A percentile compares a stretch with the other conserved stretches of the same genome.
Conservation (phyloP, 2,329 filamentous ascomycete genomes). For the Dryadomyces sulphureus region DNA sequence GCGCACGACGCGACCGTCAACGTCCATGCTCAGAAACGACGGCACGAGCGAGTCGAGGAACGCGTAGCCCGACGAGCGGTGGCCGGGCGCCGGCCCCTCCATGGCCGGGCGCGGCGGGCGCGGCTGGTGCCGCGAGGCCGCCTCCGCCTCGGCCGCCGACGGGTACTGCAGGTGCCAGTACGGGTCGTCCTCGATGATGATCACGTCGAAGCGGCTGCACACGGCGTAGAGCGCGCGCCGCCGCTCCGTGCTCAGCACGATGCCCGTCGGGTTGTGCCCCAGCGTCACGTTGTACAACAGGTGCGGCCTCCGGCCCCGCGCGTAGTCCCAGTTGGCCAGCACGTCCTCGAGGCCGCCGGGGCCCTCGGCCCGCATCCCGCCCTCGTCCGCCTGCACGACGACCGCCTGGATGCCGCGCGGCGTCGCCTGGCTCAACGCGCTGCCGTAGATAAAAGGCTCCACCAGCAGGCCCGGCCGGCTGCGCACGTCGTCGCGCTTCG, state of each 20-base stretch:
- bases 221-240: slow-evolving; percentile 67
- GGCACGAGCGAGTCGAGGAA: slow-evolving; percentile 77
- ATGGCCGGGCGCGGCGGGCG: slow-evolving; percentile 14
- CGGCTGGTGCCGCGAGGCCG: slow-evolving; percentile 28
- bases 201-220: slow-evolving; percentile 70
- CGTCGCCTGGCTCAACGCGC: slow-evolving; percentile 49
- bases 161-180: slow-evolving; percentile 94
- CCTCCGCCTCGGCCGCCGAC: slow-evolving; percentile 41
- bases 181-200: slow-evolving; percentile 88
- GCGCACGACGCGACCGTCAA: slow-evolving; percentile 74
- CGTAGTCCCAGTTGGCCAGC: slow-evolving; percentile 66
- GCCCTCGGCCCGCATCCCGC: slow-evolving; percentile 65
- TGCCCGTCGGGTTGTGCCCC: slow-evolving; percentile 79
- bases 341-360: slow-evolving; percentile 63
- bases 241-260: slow-evolving; percentile 57
- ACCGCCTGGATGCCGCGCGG: slow-evolving; percentile 61
- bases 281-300: slow-evolving; percentile 83
- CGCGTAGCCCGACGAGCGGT: slow-evolving; percentile 44
- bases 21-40: slow-evolving; percentile 68
- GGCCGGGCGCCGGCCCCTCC: slow-evolving; percentile 14
- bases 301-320: slow-evolving; percentile 61
- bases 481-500: slow-evolving; percentile 44
- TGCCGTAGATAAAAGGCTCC: slow-evolving; percentile 72
- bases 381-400: slow-evolving; percentile 59
- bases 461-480: slow-evolving; percentile 65